Percentiles rank a stretch among this genome's conserved stretches.
Evolutionary conservation across 2,329 filamentous ascomycete species (phyloP).

Genomic region (Cercospora nicotianae): DNA sequence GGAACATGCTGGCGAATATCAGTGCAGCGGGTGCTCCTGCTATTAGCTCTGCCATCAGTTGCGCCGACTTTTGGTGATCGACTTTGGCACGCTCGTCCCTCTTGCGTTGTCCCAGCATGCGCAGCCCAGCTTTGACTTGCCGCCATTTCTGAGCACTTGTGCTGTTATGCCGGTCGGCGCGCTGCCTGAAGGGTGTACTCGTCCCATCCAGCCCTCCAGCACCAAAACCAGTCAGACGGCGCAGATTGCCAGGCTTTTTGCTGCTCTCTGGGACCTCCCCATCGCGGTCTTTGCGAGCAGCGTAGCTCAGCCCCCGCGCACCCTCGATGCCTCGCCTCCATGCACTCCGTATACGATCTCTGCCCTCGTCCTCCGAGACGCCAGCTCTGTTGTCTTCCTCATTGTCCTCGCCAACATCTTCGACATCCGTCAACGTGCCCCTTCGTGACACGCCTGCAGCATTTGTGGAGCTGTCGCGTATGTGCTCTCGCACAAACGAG

Average conservation of each 20-base stretch:
- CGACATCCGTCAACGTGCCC: conserved; percentile 46
- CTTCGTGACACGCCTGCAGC: conserved; percentile 58
- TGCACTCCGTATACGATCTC: conserved; percentile 49
- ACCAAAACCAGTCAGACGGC: conserved; percentile 50
- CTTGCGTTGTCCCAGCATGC: conserved; percentile 73
- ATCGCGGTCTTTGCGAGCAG: conserved; percentile 33
- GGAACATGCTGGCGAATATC: conserved; percentile 96
- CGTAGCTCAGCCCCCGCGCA: conserved; percentile 50
- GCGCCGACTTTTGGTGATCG: conserved; percentile 92
- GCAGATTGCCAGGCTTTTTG: conserved; percentile 47
- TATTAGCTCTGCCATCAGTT: conserved; percentile 90
- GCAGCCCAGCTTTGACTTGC: conserved; percentile 86
- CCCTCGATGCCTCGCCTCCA: conserved; percentile 51
- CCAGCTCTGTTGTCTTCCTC: conserved; percentile 42
- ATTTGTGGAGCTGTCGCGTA: conserved; percentile 57
- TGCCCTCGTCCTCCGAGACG: conserved; percentile 54
- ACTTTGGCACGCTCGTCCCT: conserved; percentile 82
- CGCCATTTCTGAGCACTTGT: conserved; percentile 78
- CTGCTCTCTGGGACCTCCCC: conserved; percentile 38
- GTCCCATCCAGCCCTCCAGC: conserved; percentile 31
- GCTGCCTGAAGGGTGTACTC: conserved; percentile 46
- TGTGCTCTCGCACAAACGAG: conserved; percentile 50
- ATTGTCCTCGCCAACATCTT: conserved; percentile 42
- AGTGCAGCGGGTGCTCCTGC: conserved; percentile 90
- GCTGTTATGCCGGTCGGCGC: conserved; percentile 49